phyloP scores from a whole-genome alignment of 257 asterid genomes.

The Primulina tabacum region DNA sequence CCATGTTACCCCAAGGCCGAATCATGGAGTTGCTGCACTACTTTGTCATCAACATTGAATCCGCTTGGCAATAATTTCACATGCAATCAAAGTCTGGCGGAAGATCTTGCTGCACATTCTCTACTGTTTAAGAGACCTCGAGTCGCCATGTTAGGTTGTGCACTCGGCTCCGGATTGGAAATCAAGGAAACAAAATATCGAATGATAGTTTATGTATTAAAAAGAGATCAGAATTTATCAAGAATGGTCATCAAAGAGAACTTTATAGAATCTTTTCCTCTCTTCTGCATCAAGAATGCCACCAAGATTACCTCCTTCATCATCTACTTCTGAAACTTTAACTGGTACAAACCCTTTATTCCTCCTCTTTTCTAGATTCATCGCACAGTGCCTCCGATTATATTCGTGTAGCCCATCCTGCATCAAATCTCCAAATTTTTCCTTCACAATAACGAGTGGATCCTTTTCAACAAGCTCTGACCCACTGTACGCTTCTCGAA shows the following conservation, averaged over 20 bases:
- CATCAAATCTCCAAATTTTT: conserved; percentile 84
- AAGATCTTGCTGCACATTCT: too few relatives aligned
- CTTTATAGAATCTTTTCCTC: conserved; percentile 72
- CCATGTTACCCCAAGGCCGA: too few relatives aligned
- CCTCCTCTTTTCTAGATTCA: conserved; percentile 74
- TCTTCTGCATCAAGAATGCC: conserved; percentile 88
- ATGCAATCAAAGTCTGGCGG: too few relatives aligned
- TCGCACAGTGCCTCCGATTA: conserved; percentile 57
- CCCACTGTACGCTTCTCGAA: conserved; percentile 73
- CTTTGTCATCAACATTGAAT: too few relatives aligned
- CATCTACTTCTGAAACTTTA: conserved; percentile 30
- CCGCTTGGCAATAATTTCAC: too few relatives aligned
- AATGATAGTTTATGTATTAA: not conserved
- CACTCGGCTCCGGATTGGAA: too few relatives aligned
- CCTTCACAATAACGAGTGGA: conserved; percentile 77
- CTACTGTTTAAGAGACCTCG: too few relatives aligned
- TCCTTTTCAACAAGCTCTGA: conserved; percentile 72
- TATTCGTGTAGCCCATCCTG: conserved; percentile 86
- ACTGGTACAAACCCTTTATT: conserved; percentile 42
- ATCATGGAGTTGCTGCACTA: too few relatives aligned
- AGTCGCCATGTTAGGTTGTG: too few relatives aligned
- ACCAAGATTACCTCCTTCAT: conserved; percentile 62
- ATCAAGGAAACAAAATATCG: not conserved
- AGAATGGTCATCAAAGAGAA: conserved; percentile 58
- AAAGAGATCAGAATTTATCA: conserved; percentile 27